Evolutionary conservation across 352 stramenopile species (phyloP).

Genomic region (Phytopythium aichiense): DNA sequence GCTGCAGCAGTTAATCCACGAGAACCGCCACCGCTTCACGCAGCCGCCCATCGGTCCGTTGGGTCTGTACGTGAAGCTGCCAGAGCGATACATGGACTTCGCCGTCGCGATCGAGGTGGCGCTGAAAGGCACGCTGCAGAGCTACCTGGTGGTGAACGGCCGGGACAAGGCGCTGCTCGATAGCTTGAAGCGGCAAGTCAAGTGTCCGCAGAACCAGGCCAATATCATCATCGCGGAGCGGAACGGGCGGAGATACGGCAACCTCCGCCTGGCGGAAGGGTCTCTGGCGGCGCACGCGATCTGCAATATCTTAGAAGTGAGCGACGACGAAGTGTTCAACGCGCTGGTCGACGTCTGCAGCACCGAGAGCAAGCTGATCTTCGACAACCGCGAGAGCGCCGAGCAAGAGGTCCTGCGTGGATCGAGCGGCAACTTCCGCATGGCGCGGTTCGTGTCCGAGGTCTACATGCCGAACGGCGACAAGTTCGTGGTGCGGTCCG

Average conservation of each 20-base stretch:
- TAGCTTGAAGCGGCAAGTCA: slow-evolving; percentile 61
- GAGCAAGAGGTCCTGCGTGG: slow-evolving; percentile 54
- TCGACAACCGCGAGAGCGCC: slow-evolving; percentile 49
- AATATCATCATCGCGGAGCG: slow-evolving; percentile 78
- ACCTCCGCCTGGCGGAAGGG: slow-evolving; percentile 53
- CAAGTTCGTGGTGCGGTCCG: slow-evolving; percentile 72
- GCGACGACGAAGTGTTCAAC: slow-evolving; percentile 78
- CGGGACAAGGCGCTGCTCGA: slow-evolving; percentile 75
- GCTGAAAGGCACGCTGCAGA: slow-evolving; percentile 68
- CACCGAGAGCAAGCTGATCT: slow-evolving; percentile 73
- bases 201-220: slow-evolving; percentile 66
- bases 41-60: slow-evolving; percentile 67
- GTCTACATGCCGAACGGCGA: slow-evolving; percentile 68
- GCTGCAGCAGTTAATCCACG: slow-evolving; percentile 70
- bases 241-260: slow-evolving; percentile 41
- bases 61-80: slow-evolving; percentile 69
- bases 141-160: slow-evolving; percentile 74
- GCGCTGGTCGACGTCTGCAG: slow-evolving; percentile 73
- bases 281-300: slow-evolving; percentile 54
- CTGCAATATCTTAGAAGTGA: slow-evolving; percentile 73
- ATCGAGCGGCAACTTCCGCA: slow-evolving; percentile 51
- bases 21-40: slow-evolving; percentile 63
- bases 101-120: slow-evolving; percentile 70
- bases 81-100: slow-evolving; percentile 61
- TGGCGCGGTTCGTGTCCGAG: slow-evolving; percentile 63